phyloP scores from a whole-genome alignment of 768 basidiomycete species.

The Leccinellum luteum region DNA sequence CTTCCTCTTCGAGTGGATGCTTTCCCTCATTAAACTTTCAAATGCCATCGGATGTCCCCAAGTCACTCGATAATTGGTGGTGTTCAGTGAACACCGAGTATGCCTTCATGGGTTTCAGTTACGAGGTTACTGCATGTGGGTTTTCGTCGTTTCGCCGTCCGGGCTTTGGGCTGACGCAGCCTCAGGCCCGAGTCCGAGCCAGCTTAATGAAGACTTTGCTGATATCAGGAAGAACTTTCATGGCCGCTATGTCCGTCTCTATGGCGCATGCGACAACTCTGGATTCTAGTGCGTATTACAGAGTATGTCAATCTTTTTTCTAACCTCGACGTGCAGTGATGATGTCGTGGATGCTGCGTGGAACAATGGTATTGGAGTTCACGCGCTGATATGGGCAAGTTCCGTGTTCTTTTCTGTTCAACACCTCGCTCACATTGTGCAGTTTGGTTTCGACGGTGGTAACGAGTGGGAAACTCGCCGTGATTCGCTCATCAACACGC shows the following conservation, averaged over 20 bases:
- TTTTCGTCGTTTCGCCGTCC: not conserved
- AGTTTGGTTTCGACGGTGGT: conserved; percentile 39
- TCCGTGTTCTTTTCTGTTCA: not conserved
- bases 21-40: conserved; percentile 45
- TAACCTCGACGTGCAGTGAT: conserved; percentile 35
- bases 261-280: conserved; percentile 38
- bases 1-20: conserved; percentile 20
- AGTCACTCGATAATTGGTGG: conserved; percentile 56
- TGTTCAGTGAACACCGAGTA: conserved; percentile 63
- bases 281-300: conserved; percentile 36
- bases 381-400: conserved; percentile 70
- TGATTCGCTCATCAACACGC: conserved; percentile 46
- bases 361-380: conserved; percentile 65
- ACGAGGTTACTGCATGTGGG: conserved; percentile 66
- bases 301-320: conserved; percentile 14
- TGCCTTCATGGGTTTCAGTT: conserved; percentile 76
- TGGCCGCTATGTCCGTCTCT: conserved; percentile 61
- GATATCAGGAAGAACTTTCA: conserved; percentile 59
- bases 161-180: not conserved
- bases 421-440: not conserved
- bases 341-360: conserved; percentile 68
- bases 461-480: conserved; percentile 54
- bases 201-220: conserved; percentile 53
- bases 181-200: conserved; percentile 54
- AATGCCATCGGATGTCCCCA: conserved; percentile 52